These are phyloP conservation scores for Naganishia albida DNA, from an alignment of 1,284 basidiomycete genomes.

Conservation along the genomic window DNA sequence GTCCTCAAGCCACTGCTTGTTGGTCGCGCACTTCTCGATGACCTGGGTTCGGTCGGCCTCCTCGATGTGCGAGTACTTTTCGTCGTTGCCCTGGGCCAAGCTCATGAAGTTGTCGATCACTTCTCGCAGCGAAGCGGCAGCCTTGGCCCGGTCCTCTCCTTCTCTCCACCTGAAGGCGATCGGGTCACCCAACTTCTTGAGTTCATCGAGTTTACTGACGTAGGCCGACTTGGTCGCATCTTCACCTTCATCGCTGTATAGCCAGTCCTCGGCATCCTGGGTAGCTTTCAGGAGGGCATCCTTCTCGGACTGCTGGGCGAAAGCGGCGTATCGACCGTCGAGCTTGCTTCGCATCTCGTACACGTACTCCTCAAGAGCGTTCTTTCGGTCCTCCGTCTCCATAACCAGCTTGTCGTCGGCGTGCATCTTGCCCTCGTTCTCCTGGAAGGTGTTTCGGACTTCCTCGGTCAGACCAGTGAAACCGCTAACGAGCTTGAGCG, in stretches of 20 bases:
- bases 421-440: constrained; percentile 83
- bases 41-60: constrained; percentile 81
- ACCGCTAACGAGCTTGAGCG: constrained; percentile 69
- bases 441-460: constrained; percentile 66
- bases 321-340: constrained; percentile 77
- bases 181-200: constrained; percentile 81
- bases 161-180: constrained; percentile 79
- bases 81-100: constrained; percentile 76
- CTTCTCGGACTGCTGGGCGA: constrained; percentile 73
- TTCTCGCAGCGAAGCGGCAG: constrained; percentile 74
- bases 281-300: constrained; percentile 68
- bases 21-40: constrained; percentile 63
- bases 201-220: constrained; percentile 71
- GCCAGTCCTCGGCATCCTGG: constrained; percentile 84
- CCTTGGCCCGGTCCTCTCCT: constrained; percentile 71
- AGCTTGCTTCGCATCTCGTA: constrained; percentile 91
- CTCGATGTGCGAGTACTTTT: constrained; percentile 82
- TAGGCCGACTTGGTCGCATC: constrained; percentile 90
- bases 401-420: constrained; percentile 87
- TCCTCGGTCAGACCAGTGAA: constrained; percentile 66
- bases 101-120: constrained; percentile 78
- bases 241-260: constrained; percentile 93
- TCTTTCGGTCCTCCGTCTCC: constrained; percentile 96
- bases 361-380: constrained; percentile 94
- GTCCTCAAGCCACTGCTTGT: constrained; percentile 92